Percentiles rank a stretch among this genome's conserved stretches.
These are phyloP conservation scores for Colletotrichum aenigma DNA, from an alignment of 2,329 filamentous ascomycete genomes.

Conservation along the genomic window DNA sequence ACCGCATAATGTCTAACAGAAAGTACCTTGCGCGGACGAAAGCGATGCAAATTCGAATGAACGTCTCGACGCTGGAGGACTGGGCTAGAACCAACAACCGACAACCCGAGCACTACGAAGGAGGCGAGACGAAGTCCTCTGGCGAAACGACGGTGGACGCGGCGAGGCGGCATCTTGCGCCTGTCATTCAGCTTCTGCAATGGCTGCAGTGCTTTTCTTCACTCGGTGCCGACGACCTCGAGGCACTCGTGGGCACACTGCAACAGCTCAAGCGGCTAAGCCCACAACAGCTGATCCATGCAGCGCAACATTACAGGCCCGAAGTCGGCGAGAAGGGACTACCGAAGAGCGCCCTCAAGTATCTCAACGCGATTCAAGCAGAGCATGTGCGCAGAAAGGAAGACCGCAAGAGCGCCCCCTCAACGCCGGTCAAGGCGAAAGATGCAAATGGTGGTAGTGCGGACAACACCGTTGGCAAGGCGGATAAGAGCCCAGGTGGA, in stretches of 20 bases:
- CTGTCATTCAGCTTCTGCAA: constrained; percentile 91
- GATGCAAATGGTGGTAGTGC: constrained; percentile 47
- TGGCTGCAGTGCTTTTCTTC: constrained; percentile 99
- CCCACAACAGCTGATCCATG: constrained; percentile 87
- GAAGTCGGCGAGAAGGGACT: constrained; percentile 95
- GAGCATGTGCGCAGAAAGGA: constrained; percentile 69
- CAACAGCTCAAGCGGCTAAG: constrained; percentile 86
- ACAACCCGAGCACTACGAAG: constrained; percentile 93
- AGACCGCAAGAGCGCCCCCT: constrained; percentile 48
- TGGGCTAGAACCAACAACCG: constrained; percentile 95
- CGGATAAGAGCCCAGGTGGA: constrained; percentile 39
- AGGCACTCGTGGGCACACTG: constrained; percentile 85
- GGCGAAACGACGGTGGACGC: constrained; percentile 89
- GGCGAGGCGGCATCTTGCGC: constrained; percentile 82
- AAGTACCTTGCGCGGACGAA: constrained; percentile 96
- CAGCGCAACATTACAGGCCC: constrained; percentile 89
- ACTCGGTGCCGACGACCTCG: constrained; percentile 81
- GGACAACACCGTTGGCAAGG: constrained; percentile 45
- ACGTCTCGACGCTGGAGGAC: constrained; percentile 92
- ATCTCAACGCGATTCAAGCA: constrained; percentile 79
- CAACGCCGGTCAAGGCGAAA: constrained; percentile 45
- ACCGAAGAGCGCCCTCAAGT: constrained; percentile 86
- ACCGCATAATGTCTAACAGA: constrained; percentile 94
- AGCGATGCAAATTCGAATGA: constrained; percentile 99
- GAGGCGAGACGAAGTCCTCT: constrained; percentile 82